Percentiles rank a stretch among this genome's conserved stretches.
Evolutionary conservation across 306 rosid species (phyloP).

Genomic region (Gastrolobium villosum): DNA sequence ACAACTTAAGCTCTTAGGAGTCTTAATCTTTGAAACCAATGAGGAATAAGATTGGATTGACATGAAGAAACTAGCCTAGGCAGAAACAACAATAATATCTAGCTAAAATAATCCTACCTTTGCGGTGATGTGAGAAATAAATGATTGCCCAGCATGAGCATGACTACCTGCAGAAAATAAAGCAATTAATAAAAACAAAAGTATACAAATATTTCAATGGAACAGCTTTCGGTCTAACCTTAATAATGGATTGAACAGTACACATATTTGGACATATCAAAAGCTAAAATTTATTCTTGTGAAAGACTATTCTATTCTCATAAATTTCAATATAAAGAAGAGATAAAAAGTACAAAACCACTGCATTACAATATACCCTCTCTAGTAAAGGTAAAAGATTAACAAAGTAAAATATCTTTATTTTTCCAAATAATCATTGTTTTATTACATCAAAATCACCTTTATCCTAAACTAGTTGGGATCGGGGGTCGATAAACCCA

Average conservation of each 20-base stretch:
- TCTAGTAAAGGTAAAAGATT: slow-evolving; percentile 13
- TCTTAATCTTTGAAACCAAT: slow-evolving; percentile 17
- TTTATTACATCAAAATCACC: neutral
- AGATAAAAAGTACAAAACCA: neutral
- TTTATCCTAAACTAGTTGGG: no score
- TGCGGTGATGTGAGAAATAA: slow-evolving; percentile 79
- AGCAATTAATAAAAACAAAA: slow-evolving; percentile 41
- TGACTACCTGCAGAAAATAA: slow-evolving; percentile 72
- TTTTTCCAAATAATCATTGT: slow-evolving; percentile 10
- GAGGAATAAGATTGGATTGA: slow-evolving; percentile 21
- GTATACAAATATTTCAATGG: slow-evolving; percentile 19
- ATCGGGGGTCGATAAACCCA: no score
- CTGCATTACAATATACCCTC: slow-evolving; percentile 15
- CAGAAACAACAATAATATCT: slow-evolving; percentile 36
- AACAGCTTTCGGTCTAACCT: slow-evolving; percentile 7
- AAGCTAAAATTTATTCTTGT: slow-evolving; percentile 27
- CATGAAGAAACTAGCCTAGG: slow-evolving; percentile 24
- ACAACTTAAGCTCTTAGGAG: no score
- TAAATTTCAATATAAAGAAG: neutral
- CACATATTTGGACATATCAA: slow-evolving; percentile 8
- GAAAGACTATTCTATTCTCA: slow-evolving; percentile 20
- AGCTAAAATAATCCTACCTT: slow-evolving; percentile 68
- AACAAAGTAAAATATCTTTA: neutral
- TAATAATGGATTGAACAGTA: slow-evolving; percentile 5
- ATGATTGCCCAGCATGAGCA: slow-evolving; percentile 80